A percentile compares a stretch with the other conserved stretches of the same genome.
Conservation (phyloP, 2,329 filamentous ascomycete genomes). For the Scedosporium dehoogii region DNA sequence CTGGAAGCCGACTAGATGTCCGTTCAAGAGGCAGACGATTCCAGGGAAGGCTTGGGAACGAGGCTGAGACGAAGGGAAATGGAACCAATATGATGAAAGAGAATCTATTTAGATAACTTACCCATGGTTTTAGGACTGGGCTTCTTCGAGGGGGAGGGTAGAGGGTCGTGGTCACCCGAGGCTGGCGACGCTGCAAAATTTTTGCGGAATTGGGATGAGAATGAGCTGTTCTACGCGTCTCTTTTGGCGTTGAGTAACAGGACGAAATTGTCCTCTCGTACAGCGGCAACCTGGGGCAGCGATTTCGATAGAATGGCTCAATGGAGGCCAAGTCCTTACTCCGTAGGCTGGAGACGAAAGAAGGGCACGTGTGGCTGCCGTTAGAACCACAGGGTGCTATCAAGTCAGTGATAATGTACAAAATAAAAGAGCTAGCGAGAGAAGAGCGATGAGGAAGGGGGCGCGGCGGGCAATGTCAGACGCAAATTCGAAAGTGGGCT, state of each 20-base stretch:
- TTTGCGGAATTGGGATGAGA: no score
- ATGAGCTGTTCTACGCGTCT: background rate
- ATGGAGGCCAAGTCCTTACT: background rate
- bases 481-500: background rate
- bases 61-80: background rate
- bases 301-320: background rate
- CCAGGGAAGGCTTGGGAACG: background rate
- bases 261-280: background rate
- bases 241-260: background rate
- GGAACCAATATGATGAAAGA: background rate
- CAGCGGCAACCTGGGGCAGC: background rate
- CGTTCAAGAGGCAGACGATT: background rate
- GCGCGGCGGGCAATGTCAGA: background rate
- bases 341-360: background rate
- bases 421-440: background rate
- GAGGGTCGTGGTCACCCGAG: no score
- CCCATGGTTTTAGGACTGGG: background rate
- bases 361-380: background rate
- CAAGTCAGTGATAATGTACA: background rate
- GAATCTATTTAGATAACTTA: background rate
- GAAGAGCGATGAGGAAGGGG: background rate
- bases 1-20: background rate
- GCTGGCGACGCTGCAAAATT: no score
- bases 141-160: background rate
- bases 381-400: background rate